Evolutionary conservation across 208 protist species (phyloP).

Genomic region (Naegleria fowleri): DNA sequence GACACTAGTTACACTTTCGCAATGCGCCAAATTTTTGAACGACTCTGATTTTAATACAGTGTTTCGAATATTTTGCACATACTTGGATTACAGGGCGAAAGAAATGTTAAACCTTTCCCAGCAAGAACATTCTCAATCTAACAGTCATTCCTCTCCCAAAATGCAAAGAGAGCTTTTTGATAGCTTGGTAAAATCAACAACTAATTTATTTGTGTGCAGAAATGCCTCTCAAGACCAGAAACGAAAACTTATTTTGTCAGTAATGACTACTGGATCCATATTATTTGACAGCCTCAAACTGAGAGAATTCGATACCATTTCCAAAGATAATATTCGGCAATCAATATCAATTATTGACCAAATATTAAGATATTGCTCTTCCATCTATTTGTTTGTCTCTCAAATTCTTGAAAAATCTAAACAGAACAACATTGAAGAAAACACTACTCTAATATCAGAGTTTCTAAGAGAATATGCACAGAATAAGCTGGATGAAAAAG

Average conservation of each 20-base stretch:
- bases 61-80: not conserved
- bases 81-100: not conserved
- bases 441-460: not conserved
- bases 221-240: not conserved
- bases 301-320: too few species aligned
- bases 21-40: not conserved
- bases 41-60: not conserved
- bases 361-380: not conserved
- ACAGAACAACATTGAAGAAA: not conserved
- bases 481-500: too few species aligned
- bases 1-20: not conserved
- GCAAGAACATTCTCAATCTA: not conserved
- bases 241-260: not conserved
- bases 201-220: not conserved
- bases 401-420: not conserved
- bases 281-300: too few species aligned
- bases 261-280: too few species aligned
- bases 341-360: not conserved
- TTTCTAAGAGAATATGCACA: too few species aligned
- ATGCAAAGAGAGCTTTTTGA: not conserved
- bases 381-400: not conserved
- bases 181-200: not conserved
- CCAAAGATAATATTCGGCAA: not conserved
- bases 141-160: not conserved
- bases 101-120: not conserved